Percentiles rank a stretch among this genome's conserved stretches.
Evolutionary conservation across 2,329 filamentous ascomycete genomes (phyloP).

Genomic region (Penicillium sp.): DNA sequence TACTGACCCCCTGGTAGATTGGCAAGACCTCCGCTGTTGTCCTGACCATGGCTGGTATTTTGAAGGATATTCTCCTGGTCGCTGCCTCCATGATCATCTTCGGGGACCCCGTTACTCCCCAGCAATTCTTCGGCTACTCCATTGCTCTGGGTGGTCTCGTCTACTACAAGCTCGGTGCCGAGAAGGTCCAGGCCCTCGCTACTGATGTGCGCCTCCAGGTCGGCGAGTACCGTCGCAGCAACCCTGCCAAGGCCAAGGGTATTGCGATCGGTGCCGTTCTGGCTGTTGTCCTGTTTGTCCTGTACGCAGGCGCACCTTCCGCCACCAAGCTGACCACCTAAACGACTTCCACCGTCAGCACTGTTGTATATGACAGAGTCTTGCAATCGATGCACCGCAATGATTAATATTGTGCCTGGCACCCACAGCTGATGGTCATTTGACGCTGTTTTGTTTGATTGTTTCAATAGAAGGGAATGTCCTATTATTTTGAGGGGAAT

Average conservation of each 20-base stretch:
- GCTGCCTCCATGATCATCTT: conserved; percentile 67
- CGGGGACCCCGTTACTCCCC: conserved; percentile 59
- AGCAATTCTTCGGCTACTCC: conserved; percentile 69
- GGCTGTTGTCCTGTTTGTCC: conserved; percentile 16
- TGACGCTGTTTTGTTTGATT: conserved; percentile 7
- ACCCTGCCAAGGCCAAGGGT: conserved; percentile 21
- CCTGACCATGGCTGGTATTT: conserved; percentile 72
- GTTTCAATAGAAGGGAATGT: conserved; percentile 17
- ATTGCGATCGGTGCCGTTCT: conserved; percentile 16
- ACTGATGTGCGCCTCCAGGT: conserved; percentile 39
- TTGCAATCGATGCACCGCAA: conserved; percentile 9
- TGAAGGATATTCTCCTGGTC: conserved; percentile 78
- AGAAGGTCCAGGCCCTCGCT: conserved; percentile 49
- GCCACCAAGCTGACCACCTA: conserved; percentile 16
- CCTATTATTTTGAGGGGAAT: conserved; percentile 15
- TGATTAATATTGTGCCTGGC: conserved; percentile 7
- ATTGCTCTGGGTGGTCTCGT: conserved; percentile 60
- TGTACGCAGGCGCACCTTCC: conserved; percentile 20
- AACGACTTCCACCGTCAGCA: background rate
- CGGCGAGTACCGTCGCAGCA: conserved; percentile 24
- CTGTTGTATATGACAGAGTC: conserved; percentile 1
- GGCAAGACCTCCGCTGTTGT: conserved; percentile 78
- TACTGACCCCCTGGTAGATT: conserved; percentile 51
- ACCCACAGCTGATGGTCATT: conserved; percentile 5
- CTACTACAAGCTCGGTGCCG: conserved; percentile 59